A percentile compares a stretch with the other conserved stretches of the same genome.
Conservation (phyloP, 2,329 filamentous ascomycete genomes). For the Pseudocercospora crystallina region DNA sequence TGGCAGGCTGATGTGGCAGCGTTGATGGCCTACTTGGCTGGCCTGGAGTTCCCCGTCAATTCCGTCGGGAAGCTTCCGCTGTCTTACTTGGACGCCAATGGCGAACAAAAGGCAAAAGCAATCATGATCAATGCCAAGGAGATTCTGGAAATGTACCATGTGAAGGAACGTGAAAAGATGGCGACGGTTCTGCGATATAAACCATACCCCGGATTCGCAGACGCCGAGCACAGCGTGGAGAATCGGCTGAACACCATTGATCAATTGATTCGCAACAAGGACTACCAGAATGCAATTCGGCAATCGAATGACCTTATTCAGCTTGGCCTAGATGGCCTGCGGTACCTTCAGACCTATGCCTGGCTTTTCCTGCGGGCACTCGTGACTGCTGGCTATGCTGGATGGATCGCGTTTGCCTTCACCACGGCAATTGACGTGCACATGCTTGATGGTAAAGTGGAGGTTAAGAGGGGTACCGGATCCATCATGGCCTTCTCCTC, state of each 20-base stretch:
- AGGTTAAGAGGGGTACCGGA: conserved; percentile 61
- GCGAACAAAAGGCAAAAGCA: conserved; percentile 77
- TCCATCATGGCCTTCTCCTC: conserved; percentile 71
- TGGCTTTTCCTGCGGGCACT: conserved; percentile 92
- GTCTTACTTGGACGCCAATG: conserved; percentile 70
- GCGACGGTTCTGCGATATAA: conserved; percentile 72
- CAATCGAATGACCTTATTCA: conserved; percentile 75
- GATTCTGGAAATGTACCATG: conserved; percentile 92
- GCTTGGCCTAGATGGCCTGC: conserved; percentile 74
- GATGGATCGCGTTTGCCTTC: conserved; percentile 91
- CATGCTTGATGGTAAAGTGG: conserved; percentile 70
- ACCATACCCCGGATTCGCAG: conserved; percentile 70
- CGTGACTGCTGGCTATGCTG: conserved; percentile 86
- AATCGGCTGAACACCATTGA: conserved; percentile 68
- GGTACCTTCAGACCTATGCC: conserved; percentile 97
- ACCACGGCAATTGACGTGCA: conserved; percentile 87
- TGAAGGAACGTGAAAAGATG: conserved; percentile 87
- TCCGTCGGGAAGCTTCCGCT: conserved; percentile 92
- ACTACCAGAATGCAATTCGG: conserved; percentile 74
- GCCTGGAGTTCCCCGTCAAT: conserved; percentile 88
- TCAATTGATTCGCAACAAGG: conserved; percentile 62
- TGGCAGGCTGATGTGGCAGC: conserved; percentile 91
- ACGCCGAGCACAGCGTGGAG: conserved; percentile 62
- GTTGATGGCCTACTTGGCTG: conserved; percentile 89
- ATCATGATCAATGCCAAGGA: conserved; percentile 79